Conservation (phyloP, 768 basidiomycete genomes). For the Podaxis rugospora region DNA sequence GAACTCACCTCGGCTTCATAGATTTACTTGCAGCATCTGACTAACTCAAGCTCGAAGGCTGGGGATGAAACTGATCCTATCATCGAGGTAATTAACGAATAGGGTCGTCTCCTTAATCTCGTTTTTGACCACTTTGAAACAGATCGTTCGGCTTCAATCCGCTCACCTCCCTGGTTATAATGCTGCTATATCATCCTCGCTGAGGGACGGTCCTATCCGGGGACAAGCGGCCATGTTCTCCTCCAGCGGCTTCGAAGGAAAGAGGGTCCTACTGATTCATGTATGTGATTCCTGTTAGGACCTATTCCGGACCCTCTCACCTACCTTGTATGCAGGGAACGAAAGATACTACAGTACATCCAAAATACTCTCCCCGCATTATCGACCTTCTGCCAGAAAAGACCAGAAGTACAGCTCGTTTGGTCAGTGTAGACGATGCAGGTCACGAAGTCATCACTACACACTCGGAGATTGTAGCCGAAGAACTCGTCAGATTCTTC, state of each 20-base stretch:
- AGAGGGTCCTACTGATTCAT: slow-evolving; percentile 60
- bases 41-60: slow-evolving; percentile 25
- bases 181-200: slow-evolving; percentile 69
- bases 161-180: slow-evolving; percentile 75
- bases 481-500: slow-evolving; percentile 15
- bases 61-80: slow-evolving; percentile 29
- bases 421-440: slow-evolving; percentile 47
- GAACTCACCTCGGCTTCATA: slow-evolving; percentile 24
- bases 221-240: slow-evolving; percentile 53
- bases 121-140: not conserved
- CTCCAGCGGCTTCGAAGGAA: slow-evolving; percentile 40
- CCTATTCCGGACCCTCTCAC: not conserved
- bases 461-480: slow-evolving; percentile 31
- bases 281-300: slow-evolving; percentile 28
- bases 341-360: slow-evolving; percentile 49
- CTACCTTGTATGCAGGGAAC: slow-evolving; percentile 41
- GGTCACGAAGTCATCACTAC: slow-evolving; percentile 49
- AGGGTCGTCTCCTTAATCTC: not conserved
- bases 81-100: slow-evolving; percentile 29
- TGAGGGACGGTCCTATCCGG: slow-evolving; percentile 69
- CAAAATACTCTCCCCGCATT: slow-evolving; percentile 48
- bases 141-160: slow-evolving; percentile 76
- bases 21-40: slow-evolving; percentile 47
- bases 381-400: slow-evolving; percentile 35
- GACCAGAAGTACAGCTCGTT: slow-evolving; percentile 29